Evolutionary conservation across 116 monocot species (phyloP), one percentile per base, ranked within the genome.

Genomic region (Papilionanthe hybrid): DNA sequence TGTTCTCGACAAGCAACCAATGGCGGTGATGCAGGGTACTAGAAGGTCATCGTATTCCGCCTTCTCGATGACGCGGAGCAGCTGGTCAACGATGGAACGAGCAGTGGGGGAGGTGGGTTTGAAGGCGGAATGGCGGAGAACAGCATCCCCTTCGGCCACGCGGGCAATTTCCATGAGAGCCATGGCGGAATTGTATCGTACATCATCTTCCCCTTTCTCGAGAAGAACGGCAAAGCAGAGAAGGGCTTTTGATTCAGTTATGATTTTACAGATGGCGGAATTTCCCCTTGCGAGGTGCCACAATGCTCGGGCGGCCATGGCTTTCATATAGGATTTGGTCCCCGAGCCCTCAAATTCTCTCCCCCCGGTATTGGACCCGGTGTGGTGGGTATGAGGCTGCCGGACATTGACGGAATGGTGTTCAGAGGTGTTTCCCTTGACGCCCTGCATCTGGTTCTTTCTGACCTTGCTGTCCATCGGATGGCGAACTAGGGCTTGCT

Each of bases 31-130:
- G 86, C 93, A 91, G 7, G 98, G 94, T 1, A 93, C 79, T 0
- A 98, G 91, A 27, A 98, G 86, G 30, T 88, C 90, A 47, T 86
- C 84, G 41, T 87, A 80, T 0, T 87, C 89, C 5, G 89, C 91
- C 81, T 84, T 86, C 55, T 88, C 93, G 10, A 98, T 85, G 20
- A 98, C 77, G 7, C 76, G 79, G 22, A 94, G 57, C 27, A 98
- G 82, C 85, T 94, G 98, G 71, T 98, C 94, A 5, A 94, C 88
- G 25, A 94, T 93, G 3, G 98, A 87, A 48, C 79, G 82, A 0
- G 98, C 98, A 0, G 98, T 91, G 4, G 98, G 98, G 18, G 98
- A 88, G 45, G 81, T 94, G 55, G 98, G 93, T 84, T 93, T 94
- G 81, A 98, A 98, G 0, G 98, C 91, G 8, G 91, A 93, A 9